Conservation (phyloP, 176 grass and related monocot genomes). For the Musa beccarii region DNA sequence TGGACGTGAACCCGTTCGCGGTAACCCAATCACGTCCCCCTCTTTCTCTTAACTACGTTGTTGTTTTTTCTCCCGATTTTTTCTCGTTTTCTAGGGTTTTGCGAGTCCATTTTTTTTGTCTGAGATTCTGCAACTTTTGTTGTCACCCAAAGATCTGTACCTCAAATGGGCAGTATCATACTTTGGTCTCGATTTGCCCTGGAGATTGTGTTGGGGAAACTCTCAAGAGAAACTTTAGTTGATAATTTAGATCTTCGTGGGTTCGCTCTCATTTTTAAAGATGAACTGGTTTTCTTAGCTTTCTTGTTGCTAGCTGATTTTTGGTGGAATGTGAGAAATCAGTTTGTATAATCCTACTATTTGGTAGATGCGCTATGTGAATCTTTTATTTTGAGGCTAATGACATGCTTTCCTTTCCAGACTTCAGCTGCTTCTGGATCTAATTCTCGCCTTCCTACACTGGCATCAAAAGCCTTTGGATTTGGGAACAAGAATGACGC, state of each 20-base stretch:
- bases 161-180: not conserved
- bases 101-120: not conserved
- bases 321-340: too few relatives aligned
- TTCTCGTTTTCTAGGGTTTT: not conserved
- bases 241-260: not conserved
- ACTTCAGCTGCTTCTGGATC: conserved; percentile 3
- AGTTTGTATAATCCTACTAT: too few relatives aligned
- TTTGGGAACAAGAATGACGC: conserved; percentile 37
- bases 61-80: conserved; percentile 8
- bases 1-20: conserved; percentile 55
- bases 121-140: not conserved
- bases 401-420: conserved; percentile 9
- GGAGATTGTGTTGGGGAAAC: not conserved
- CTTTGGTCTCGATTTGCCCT: not conserved
- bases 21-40: conserved; percentile 25
- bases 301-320: too few relatives aligned
- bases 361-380: not conserved
- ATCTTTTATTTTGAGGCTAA: not conserved
- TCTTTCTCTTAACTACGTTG: not conserved
- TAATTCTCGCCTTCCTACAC: conserved; percentile 25
- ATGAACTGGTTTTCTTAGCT: not conserved
- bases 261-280: not conserved
- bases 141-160: not conserved
- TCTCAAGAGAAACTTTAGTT: not conserved
- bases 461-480: not conserved